Base-by-base conservation (phyloP, 73 alveolate species). In the Diophrys sp. region DNA sequence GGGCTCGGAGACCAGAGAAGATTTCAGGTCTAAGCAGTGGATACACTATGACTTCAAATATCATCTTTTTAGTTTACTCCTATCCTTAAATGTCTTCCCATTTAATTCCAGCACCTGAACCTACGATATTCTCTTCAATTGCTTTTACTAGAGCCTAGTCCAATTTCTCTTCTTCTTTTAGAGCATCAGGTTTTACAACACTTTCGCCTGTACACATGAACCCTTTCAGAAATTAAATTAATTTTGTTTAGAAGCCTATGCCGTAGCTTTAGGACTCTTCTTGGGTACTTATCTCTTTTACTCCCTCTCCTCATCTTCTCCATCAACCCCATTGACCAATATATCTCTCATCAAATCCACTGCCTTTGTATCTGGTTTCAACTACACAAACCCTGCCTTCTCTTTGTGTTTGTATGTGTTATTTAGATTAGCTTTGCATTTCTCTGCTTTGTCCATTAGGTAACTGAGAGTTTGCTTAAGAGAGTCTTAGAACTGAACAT, bases 1-100 rank as follows among this genome's bases (percentile, higher is more conserved):
- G 99, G 32, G 94, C 88, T 28, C 98, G 84, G 24, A 93, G 75
- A 14, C 99, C 99, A 79, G 92, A 75, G 81, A 93, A 97, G 56
- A 87, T 77, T 54, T 97, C 90, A 0, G 99, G 99, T 94, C 87
- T 91, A 69, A 81, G 87, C 54, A 91, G 75, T 0, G 99, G 99
- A 33, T 82, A 86, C 24, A 97, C 76, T 30, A 96, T 95, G 1
- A 98, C 97, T 74, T 96, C 99, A 69, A 88, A 75, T 30, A 96
- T 90, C 0, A 92, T 82, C 80, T 90, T 87, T 75, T 96, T 96
- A 2, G 98, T 96, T 23, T 90, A 85, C 0, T 89, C 94, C 74
- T 93, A 80, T 31, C 96, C 99, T 24, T 97, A 96, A 28, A 96
- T 95, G 89, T 44, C 62, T 18, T 18, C 62, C 62, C 62, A 44